Percentiles rank a stretch among this genome's conserved stretches.
phyloP scores from a whole-genome alignment of 306 rosid species.

The Calophaca sinica region DNA sequence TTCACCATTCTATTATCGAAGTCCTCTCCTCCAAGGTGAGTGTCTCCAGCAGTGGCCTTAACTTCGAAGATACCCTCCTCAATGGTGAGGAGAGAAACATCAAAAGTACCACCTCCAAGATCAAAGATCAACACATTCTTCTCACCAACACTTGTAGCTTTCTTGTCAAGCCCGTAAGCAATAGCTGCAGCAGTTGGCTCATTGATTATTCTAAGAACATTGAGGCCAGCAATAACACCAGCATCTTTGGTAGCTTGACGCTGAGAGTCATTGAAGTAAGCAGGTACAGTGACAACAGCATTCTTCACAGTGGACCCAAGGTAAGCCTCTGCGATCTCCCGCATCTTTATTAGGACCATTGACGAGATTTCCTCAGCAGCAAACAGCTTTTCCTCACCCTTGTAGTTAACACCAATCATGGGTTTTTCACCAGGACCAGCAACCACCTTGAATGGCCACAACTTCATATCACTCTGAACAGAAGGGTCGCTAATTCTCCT shows the following conservation, averaged over 20 bases:
- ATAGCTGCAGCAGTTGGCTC: constrained; percentile 83
- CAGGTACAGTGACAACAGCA: constrained; percentile 85
- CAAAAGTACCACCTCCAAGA: constrained; percentile 69
- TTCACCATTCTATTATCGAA: constrained; percentile 80
- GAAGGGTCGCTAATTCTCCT: constrained; percentile 69
- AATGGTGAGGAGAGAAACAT: constrained; percentile 77
- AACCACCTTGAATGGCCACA: constrained; percentile 76
- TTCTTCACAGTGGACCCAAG: constrained; percentile 72
- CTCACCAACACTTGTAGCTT: constrained; percentile 65
- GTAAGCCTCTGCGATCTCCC: constrained; percentile 88
- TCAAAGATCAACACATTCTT: constrained; percentile 72
- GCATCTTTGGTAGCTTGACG: constrained; percentile 83
- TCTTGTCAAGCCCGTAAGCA: constrained; percentile 78
- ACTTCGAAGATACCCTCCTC: constrained; percentile 82
- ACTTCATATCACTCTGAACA: constrained; percentile 77
- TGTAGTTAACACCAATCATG: constrained; percentile 64
- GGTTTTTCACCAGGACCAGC: constrained; percentile 73
- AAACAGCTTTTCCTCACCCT: constrained; percentile 69
- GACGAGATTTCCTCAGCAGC: constrained; percentile 76
- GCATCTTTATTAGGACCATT: constrained; percentile 78
- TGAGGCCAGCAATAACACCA: constrained; percentile 72
- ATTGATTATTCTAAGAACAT: constrained; percentile 69
- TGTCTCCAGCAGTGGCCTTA: constrained; percentile 81
- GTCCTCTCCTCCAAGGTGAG: constrained; percentile 91
- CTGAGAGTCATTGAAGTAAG: constrained; percentile 80